A percentile compares a stretch with the other conserved stretches of the same genome.
phyloP scores from a whole-genome alignment of 2,329 filamentous ascomycete genomes.

The Monosporascus sp. region DNA sequence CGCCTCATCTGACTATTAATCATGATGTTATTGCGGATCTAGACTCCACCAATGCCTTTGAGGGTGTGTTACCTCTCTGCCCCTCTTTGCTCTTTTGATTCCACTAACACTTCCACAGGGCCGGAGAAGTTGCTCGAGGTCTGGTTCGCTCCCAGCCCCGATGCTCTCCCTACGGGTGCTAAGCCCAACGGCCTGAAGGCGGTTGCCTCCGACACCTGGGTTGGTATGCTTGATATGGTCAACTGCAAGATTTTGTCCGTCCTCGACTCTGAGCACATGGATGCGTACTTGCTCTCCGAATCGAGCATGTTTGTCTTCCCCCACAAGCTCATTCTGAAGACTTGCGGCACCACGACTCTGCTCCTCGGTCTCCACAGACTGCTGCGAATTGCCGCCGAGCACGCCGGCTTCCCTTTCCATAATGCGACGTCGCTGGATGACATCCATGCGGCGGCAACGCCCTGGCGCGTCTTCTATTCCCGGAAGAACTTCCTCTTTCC shows the following conservation, averaged over 20 bases:
- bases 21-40: conserved; percentile 88
- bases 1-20: conserved; percentile 93
- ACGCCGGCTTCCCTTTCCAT: conserved; percentile 84
- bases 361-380: conserved; percentile 85
- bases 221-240: conserved; percentile 94
- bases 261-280: conserved; percentile 86
- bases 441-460: conserved; percentile 72
- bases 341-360: conserved; percentile 93
- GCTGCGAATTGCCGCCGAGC: conserved; percentile 81
- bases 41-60: conserved; percentile 94
- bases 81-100: conserved; percentile 6
- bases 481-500: conserved; percentile 98
- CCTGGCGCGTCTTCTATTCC: conserved; percentile 96
- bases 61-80: conserved; percentile 51
- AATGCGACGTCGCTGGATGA: conserved; percentile 62
- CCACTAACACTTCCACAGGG: conserved; percentile 39
- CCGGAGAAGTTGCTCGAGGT: conserved; percentile 98
- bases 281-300: conserved; percentile 95
- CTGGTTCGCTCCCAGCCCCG: conserved; percentile 85
- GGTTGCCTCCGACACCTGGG: conserved; percentile 81
- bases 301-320: conserved; percentile 99
- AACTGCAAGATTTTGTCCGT: conserved; percentile 98
- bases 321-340: conserved; percentile 99
- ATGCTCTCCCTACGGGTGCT: conserved; percentile 64
- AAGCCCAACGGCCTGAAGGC: conserved; percentile 78